Percentiles rank a stretch among this genome's conserved stretches.
Conservation (phyloP, 176 grass and related monocot species). For the Oryza glaberrima region DNA sequence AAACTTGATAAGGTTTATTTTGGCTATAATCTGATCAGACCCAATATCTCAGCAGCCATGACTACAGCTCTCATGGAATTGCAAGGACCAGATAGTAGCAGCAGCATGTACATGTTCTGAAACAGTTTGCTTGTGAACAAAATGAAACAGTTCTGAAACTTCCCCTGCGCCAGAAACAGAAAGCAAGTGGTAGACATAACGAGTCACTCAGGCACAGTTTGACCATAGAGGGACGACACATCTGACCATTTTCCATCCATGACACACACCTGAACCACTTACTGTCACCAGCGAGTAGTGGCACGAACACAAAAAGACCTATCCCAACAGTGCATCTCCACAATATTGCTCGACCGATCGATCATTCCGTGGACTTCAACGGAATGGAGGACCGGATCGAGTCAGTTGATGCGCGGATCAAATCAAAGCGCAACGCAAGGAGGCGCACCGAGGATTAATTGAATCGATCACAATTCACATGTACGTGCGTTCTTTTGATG, state of each 20-base stretch:
- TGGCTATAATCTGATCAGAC: not conserved
- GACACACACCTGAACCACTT: not conserved
- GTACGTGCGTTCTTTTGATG: slow-evolving; percentile 6
- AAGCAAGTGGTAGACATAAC: slow-evolving; percentile 8
- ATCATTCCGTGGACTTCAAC: slow-evolving; percentile 27
- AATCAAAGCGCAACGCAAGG: not conserved
- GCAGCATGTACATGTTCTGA: not conserved
- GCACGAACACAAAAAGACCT: slow-evolving; percentile 5
- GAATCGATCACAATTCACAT: not conserved
- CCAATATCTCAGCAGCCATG: not conserved
- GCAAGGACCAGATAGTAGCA: not conserved
- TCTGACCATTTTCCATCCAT: slow-evolving; percentile 26
- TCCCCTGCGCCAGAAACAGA: not conserved
- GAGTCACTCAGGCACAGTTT: slow-evolving; percentile 11
- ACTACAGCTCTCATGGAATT: not conserved
- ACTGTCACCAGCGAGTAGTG: slow-evolving; percentile 12
- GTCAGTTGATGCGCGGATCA: slow-evolving; percentile 31
- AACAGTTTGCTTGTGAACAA: slow-evolving; percentile 3
- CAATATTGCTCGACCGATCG: not conserved
- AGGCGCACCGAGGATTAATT: slow-evolving; percentile 18
- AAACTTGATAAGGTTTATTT: too few relatives aligned
- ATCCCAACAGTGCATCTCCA: not conserved
- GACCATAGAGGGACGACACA: slow-evolving; percentile 29
- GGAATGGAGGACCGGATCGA: not conserved
- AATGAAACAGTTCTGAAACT: not conserved